Evolutionary conservation across 2,329 filamentous ascomycete species (phyloP).

Genomic region (Fusarium sterilihyphosum): DNA sequence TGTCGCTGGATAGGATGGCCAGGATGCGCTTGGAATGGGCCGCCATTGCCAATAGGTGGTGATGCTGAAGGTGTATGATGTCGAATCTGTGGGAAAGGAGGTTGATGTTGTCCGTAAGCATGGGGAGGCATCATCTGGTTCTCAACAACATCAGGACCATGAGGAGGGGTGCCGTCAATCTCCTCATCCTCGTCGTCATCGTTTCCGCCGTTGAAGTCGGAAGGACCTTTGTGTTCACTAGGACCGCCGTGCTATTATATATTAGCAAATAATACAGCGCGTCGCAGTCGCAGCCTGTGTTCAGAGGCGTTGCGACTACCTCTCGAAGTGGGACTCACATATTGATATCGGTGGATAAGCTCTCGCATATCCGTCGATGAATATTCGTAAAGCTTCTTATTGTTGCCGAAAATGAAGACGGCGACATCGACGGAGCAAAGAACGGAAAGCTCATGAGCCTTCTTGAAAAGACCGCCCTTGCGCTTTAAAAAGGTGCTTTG

Average conservation of each 20-base stretch:
- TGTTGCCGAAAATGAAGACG: slow-evolving; percentile 97
- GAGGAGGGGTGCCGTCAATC: slow-evolving; percentile 74
- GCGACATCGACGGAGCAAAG: slow-evolving; percentile 98
- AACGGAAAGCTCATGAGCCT: slow-evolving; percentile 97
- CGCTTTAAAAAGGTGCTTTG: slow-evolving; percentile 94
- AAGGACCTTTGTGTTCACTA: slow-evolving; percentile 95
- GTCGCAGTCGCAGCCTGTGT: neutral
- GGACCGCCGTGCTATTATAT: slow-evolving; percentile 80
- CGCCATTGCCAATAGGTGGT: slow-evolving; percentile 85
- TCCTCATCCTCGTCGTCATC: slow-evolving; percentile 88
- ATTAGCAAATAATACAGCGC: slow-evolving; percentile 11
- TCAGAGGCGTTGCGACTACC: neutral
- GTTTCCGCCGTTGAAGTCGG: slow-evolving; percentile 87
- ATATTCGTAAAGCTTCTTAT: slow-evolving; percentile 99
- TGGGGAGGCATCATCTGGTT: slow-evolving; percentile 75
- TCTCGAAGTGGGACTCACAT: slow-evolving; percentile 68
- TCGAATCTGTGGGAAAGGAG: slow-evolving; percentile 81
- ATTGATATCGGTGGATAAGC: slow-evolving; percentile 87
- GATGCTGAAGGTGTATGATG: slow-evolving; percentile 87
- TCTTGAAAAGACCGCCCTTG: slow-evolving; percentile 99
- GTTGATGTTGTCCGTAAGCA: slow-evolving; percentile 67
- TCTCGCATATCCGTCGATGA: slow-evolving; percentile 94
- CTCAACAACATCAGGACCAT: slow-evolving; percentile 66
- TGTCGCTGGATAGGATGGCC: slow-evolving; percentile 65
- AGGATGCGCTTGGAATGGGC: slow-evolving; percentile 66